Evolutionary conservation across 306 rosid genomes (phyloP), one percentile per base, ranked within the genome.

Genomic region (Castanea mollissima): DNA sequence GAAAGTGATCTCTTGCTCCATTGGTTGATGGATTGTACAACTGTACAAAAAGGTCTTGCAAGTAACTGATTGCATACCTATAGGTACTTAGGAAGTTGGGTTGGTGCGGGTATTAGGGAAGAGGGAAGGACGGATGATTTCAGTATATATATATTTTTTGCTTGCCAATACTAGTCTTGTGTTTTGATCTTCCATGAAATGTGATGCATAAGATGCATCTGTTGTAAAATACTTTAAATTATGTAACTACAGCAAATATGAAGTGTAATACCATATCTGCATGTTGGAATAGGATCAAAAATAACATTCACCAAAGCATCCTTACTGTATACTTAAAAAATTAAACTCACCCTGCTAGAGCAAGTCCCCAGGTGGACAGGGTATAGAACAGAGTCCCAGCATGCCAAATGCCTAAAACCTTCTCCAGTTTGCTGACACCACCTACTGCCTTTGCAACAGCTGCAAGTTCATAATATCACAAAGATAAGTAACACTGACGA

Each of bases 361-460:
- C 92, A 84, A 95, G 97, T 79, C 99, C 99, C 99, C 99, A 95
- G 44, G 98, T 91, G 85, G 97, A 85, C 32, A 95, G 81, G 52
- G 96, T 54, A 84, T 93, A 95, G 72, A 95, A 91, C 85, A 93
- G 55, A 80, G 73, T 88, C 60, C 99, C 98, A 31, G 99, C 98
- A 80, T 88, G 81, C 98, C 99, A 93, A 73, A 95, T 88, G 76
- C 82, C 86, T 27, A 93, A 59, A 69, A 88, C 54, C 84, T 79
- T 90, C 81, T 85, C 96, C 83, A 93, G 73, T 85, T 90, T 95
- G 88, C 89, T 86, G 57, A 90, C 85, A 74, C 92, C 88, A 49
- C 25, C 78, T 83, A 90, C 79, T n/a, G 94, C 94, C 80, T 92
- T 92, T 52, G 86, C 84, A 69, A 95, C 54, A 51, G 86, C 99